phyloP scores from a whole-genome alignment of 2,329 filamentous ascomycete genomes.

The Tolypocladium amazonense region DNA sequence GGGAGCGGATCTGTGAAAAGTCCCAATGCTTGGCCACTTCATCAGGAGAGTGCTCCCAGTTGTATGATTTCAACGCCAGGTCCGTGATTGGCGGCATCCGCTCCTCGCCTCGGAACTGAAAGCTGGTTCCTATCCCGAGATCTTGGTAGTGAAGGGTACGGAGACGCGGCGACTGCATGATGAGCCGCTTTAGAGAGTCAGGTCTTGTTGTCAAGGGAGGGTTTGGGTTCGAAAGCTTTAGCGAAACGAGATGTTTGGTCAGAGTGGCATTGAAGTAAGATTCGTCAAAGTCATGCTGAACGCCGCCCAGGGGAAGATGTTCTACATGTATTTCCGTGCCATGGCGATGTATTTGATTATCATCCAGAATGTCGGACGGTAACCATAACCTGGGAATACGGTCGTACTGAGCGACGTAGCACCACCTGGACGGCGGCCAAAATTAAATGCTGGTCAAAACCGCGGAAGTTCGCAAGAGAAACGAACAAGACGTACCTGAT shows the following conservation, averaged over 20 bases:
- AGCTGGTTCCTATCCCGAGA: constrained; percentile 32
- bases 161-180: constrained; percentile 23
- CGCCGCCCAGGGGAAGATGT: constrained; percentile 27
- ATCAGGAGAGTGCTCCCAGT: constrained; percentile 32
- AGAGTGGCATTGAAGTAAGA: constrained; percentile 28
- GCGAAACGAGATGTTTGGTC: constrained; percentile 24
- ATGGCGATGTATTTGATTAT: constrained; percentile 15
- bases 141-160: constrained; percentile 32
- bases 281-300: constrained; percentile 20
- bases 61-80: constrained; percentile 33
- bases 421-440: constrained; percentile 22
- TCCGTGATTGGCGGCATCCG: constrained; percentile 30
- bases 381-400: constrained; percentile 21
- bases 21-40: constrained; percentile 33
- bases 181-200: constrained; percentile 29
- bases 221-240: constrained; percentile 27
- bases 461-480: not conserved
- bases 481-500: constrained; percentile 22
- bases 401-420: constrained; percentile 18
- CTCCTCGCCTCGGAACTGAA: constrained; percentile 27
- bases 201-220: constrained; percentile 30
- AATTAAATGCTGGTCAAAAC: not conserved
- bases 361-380: constrained; percentile 27
- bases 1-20: constrained; percentile 28
- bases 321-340: constrained; percentile 27